phyloP scores from a whole-genome alignment of 1,284 basidiomycete species.

The Leccinum brunneo-olivaceum region DNA sequence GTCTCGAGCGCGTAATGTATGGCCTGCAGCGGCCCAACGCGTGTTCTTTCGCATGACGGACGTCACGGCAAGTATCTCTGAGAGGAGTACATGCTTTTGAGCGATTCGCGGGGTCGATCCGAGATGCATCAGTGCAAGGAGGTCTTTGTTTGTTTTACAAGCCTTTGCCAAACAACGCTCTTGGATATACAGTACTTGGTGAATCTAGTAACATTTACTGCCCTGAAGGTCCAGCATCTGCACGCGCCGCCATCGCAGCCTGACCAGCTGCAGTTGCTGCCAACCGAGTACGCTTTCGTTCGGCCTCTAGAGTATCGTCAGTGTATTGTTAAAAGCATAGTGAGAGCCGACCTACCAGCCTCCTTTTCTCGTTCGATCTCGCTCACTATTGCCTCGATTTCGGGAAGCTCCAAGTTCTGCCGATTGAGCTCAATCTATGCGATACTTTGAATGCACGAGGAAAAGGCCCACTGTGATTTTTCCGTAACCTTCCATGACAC shows the following conservation, averaged over 20 bases:
- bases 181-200: too few relatives aligned
- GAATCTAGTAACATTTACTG: slow-evolving; percentile 30
- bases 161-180: slow-evolving; percentile 17
- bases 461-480: slow-evolving; percentile 71
- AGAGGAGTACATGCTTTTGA: slow-evolving; percentile 71
- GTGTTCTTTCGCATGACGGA: slow-evolving; percentile 97
- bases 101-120: slow-evolving; percentile 33
- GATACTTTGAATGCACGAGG: neutral
- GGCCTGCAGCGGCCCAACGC: slow-evolving; percentile 75
- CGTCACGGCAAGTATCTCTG: slow-evolving; percentile 89
- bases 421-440: slow-evolving; percentile 2
- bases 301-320: slow-evolving; percentile 84
- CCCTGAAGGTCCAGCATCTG: slow-evolving; percentile 35
- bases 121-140: neutral
- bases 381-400: slow-evolving; percentile 86
- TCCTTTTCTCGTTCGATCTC: slow-evolving; percentile 96
- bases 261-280: slow-evolving; percentile 57
- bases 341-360: slow-evolving; percentile 53
- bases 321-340: slow-evolving; percentile 55
- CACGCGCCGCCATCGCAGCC: slow-evolving; percentile 72
- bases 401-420: slow-evolving; percentile 77
- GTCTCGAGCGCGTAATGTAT: slow-evolving; percentile 54
- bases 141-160: slow-evolving; percentile 18
- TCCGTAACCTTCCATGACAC: slow-evolving; percentile 91
- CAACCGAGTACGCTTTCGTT: slow-evolving; percentile 86